Percentiles rank a stretch among this genome's conserved stretches.
Conservation (phyloP, 768 basidiomycete species). For the Lentinula sp. region DNA sequence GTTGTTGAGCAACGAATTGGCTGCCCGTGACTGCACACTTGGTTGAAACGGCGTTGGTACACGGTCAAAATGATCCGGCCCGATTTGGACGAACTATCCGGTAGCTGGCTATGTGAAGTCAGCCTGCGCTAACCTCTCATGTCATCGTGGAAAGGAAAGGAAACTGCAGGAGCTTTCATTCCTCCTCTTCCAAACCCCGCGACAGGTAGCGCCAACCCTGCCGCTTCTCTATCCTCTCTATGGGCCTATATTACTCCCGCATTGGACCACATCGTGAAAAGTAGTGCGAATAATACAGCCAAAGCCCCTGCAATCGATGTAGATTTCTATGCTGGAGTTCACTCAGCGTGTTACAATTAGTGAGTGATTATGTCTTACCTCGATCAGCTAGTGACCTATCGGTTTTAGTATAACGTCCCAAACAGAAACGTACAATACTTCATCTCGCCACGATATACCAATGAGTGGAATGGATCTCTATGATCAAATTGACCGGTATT, state of each 20-base stretch:
- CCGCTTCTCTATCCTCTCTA: constrained; percentile 63
- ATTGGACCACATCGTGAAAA: constrained; percentile 69
- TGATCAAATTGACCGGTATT: constrained; percentile 68
- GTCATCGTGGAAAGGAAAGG: constrained; percentile 21
- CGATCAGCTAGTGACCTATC: constrained; percentile 10
- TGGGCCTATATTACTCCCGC: constrained; percentile 76
- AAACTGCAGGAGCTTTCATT: constrained; percentile 10
- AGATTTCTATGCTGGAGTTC: constrained; percentile 68
- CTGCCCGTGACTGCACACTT: too few relatives aligned
- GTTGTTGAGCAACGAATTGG: too few relatives aligned
- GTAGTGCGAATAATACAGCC: constrained; percentile 49
- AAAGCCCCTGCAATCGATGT: constrained; percentile 71
- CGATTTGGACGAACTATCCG: too few relatives aligned
- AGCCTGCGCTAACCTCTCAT: neutral
- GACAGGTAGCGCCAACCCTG: constrained; percentile 65
- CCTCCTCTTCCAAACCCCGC: constrained; percentile 45
- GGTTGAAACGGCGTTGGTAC: too few relatives aligned
- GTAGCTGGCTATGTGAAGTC: too few relatives aligned
- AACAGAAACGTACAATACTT: constrained; percentile 36
- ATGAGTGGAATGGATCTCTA: constrained; percentile 65
- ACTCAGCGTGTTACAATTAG: constrained; percentile 83
- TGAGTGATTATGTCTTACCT: constrained; percentile 24
- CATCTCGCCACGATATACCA: constrained; percentile 20
- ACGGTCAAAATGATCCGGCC: too few relatives aligned
- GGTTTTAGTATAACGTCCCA: constrained; percentile 45